Conservation (phyloP, 202 grass and related monocot species). For the Dendrocalamus latiflorus region DNA sequence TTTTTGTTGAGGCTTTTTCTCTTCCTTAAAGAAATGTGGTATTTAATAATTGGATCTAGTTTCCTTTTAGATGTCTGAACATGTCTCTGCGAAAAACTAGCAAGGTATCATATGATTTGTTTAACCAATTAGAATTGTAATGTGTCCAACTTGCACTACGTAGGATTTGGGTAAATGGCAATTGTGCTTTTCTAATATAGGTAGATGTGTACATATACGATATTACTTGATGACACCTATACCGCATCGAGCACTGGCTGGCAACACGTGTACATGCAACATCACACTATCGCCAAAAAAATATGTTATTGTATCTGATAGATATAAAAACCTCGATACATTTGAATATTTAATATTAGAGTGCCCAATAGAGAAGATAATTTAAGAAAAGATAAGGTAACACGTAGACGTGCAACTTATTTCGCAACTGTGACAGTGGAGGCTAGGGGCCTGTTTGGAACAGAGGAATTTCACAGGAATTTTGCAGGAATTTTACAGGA, state of each 20-base stretch:
- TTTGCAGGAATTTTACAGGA: too few relatives aligned
- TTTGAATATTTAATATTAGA: background rate
- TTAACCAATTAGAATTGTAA: rapidly evolving
- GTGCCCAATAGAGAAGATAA: background rate
- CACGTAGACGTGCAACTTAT: background rate
- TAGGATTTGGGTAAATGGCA: background rate
- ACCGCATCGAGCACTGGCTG: background rate
- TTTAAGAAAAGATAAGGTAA: rapidly evolving
- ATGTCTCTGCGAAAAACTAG: rapidly evolving
- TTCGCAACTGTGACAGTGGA: background rate
- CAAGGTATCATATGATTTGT: background rate
- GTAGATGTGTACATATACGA: background rate
- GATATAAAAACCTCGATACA: background rate
- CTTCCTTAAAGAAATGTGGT: background rate
- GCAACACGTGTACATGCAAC: background rate
- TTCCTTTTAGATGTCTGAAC: background rate
- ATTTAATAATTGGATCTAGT: background rate
- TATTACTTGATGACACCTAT: too few relatives aligned
- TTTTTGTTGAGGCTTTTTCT: background rate
- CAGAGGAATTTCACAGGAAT: too few relatives aligned
- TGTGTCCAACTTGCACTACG: background rate
- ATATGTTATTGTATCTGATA: background rate
- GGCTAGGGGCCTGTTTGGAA: too few relatives aligned
- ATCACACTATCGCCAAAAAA: too few relatives aligned
- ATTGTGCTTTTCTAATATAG: background rate